Conservation (phyloP, 306 rosid species). For the Astragalus membranaceus region DNA sequence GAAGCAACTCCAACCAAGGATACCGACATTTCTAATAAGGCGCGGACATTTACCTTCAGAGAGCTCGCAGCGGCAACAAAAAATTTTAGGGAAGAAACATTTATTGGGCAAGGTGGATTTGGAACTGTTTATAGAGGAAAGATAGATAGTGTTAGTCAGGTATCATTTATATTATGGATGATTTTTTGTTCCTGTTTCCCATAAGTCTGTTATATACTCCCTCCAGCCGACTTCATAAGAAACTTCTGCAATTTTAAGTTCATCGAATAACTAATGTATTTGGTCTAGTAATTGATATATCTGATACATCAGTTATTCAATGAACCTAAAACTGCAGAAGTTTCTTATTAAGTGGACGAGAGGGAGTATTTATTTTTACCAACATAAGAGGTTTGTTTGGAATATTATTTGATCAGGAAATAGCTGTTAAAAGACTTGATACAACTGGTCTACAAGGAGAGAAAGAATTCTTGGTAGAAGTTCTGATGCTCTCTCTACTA, state of each 20-base stretch:
- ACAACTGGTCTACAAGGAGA: conserved; percentile 54
- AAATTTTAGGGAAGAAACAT: conserved; percentile 44
- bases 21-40: not conserved
- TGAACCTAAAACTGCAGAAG: too few species aligned
- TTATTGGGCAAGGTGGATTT: conserved; percentile 73
- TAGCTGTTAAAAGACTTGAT: conserved; percentile 66
- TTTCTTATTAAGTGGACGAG: too few species aligned
- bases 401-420: conserved; percentile 34
- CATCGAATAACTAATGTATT: too few species aligned
- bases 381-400: not conserved
- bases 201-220: not conserved
- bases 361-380: not conserved
- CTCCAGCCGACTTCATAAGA: too few species aligned
- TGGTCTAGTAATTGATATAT: too few species aligned
- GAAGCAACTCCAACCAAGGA: conserved; percentile 16
- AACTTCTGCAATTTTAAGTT: too few species aligned
- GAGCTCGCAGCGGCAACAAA: conserved; percentile 67
- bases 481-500: conserved; percentile 60
- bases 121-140: conserved; percentile 64
- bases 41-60: conserved; percentile 40
- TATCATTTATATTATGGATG: conserved; percentile 8
- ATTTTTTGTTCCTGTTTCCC: not conserved
- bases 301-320: too few species aligned
- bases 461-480: conserved; percentile 60
- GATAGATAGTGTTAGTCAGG: conserved; percentile 32